Evolutionary conservation across 106 monocot genomes (phyloP), one percentile per base, ranked within the genome.

Genomic region (Posidonia australis): DNA sequence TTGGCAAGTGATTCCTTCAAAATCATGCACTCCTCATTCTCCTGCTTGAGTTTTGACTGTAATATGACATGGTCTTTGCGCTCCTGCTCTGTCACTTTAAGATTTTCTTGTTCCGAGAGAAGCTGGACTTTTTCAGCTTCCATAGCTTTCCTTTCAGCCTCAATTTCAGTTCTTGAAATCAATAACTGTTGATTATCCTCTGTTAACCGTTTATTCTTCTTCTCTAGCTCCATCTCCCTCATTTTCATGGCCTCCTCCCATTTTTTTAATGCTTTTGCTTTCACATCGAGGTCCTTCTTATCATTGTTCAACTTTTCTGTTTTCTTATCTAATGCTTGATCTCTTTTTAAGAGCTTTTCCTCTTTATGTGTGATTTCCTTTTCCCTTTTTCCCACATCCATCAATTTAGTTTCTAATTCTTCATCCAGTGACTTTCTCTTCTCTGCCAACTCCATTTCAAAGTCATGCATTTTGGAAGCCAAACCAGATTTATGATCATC

Each of bases 81-180:
- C 67, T 98, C 90, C 70, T 84, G 68, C 72, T 72, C 65, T 1
- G 83, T 87, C 2, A 98, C n/a, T 71, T 69, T 79, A 23, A 98
- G 76, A 46, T 58, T 77, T 75, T 98, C 84, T 43, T 56, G 73
- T 67, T 98, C 84, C 9, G 27, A 46, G 5, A 68, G 9, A 65
- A 91, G 70, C 44, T 65, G 47, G 10, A 67, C 53, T 41, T 84
- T 77, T 61, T 80, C 84, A 29, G 77, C 77, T 58, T 83, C 80
- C 21, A 87, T 65, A 36, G 73, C 43, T 67, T 78, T 44, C 55
- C 76, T 98, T 49, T 77, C 46, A 16, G 68, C 60, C 48, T 84
- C 77, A 66, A 90, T 71, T 58, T 82, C 76, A 49, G 32, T 56
- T 62, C 69, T 85, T 12, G 64, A 72, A 11, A 52, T 45, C 58